phyloP scores from a whole-genome alignment of 495 filamentous ascomycete species.

The Hypoxylon trugodes region DNA sequence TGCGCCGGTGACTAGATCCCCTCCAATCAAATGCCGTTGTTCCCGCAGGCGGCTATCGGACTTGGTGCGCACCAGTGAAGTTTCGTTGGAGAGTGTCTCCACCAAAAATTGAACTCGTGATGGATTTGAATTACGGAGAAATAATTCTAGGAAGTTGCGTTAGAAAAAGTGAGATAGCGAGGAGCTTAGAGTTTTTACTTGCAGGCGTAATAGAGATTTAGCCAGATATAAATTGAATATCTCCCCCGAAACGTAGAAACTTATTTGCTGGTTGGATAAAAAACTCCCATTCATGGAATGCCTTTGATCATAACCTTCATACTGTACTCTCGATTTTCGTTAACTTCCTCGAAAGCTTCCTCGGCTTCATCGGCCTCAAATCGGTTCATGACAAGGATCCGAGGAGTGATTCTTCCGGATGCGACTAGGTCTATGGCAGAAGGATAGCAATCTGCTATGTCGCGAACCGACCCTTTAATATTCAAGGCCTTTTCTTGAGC shows the following conservation, averaged over 20 bases:
- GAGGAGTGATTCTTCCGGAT: constrained; percentile 60
- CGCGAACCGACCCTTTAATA: constrained; percentile 63
- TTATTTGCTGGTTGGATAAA: too few species aligned
- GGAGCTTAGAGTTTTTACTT: too few species aligned
- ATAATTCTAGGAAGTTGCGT: too few species aligned
- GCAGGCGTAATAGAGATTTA: too few species aligned
- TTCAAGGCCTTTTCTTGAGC: constrained; percentile 64
- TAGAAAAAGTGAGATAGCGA: too few species aligned
- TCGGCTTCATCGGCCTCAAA: constrained; percentile 64
- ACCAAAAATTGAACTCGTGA: constrained; percentile 37
- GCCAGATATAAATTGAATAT: too few species aligned
- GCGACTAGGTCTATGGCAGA: constrained; percentile 61
- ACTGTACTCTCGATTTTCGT: constrained; percentile 30
- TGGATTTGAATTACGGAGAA: too few species aligned
- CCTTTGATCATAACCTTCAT: constrained; percentile 48
- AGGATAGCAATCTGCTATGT: constrained; percentile 64
- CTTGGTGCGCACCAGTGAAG: neutral
- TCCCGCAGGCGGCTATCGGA: neutral
- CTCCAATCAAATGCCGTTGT: constrained; percentile 26
- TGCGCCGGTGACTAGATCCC: constrained; percentile 16
- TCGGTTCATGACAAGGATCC: constrained; percentile 59
- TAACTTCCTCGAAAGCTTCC: constrained; percentile 55
- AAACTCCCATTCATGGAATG: constrained; percentile 10
- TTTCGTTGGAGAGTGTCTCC: constrained; percentile 8
- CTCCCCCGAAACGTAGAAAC: too few species aligned